Evolutionary conservation across 2,329 filamentous ascomycete genomes (phyloP).

Genomic region (Fusarium paranaense): DNA sequence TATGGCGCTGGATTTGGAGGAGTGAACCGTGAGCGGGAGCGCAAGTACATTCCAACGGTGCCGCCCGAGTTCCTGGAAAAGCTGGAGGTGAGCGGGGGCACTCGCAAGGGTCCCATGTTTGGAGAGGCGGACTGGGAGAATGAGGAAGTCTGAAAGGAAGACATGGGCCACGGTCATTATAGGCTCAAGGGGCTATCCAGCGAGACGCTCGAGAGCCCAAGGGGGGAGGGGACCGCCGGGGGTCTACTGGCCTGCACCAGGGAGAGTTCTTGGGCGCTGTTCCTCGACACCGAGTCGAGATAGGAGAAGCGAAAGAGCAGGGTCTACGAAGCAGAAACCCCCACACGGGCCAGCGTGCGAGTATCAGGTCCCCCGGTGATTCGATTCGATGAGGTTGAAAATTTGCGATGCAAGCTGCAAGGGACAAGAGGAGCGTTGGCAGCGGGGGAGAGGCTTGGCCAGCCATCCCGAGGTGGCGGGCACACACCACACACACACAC

Average conservation of each 20-base stretch:
- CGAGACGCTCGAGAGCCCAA: background rate
- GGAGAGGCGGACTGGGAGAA: constrained; percentile 75
- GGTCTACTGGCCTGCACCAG: constrained; percentile 6
- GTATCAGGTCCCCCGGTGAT: constrained; percentile 1
- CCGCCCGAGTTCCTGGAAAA: constrained; percentile 93
- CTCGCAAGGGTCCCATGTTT: constrained; percentile 67
- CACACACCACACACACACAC: background rate
- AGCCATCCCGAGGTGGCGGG: constrained; percentile 21
- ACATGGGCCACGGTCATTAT: constrained; percentile 7
- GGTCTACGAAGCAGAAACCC: constrained; percentile 15
- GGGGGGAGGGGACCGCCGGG: background rate
- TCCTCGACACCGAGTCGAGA: background rate
- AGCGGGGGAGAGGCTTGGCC: constrained; percentile 10
- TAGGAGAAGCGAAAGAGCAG: constrained; percentile 11
- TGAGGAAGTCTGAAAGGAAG: constrained; percentile 63
- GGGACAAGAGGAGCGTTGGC: constrained; percentile 28
- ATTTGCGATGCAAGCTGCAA: constrained; percentile 42
- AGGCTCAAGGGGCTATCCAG: background rate
- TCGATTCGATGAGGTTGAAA: constrained; percentile 23
- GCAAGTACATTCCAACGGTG: constrained; percentile 96
- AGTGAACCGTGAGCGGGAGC: constrained; percentile 87
- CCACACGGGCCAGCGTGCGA: constrained; percentile 5
- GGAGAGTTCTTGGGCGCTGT: constrained; percentile 3
- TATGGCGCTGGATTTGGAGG: constrained; percentile 97
- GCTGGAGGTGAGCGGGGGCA: constrained; percentile 71